Conservation (phyloP, 805 yeast species). For the Hanseniaspora guilliermondii region DNA sequence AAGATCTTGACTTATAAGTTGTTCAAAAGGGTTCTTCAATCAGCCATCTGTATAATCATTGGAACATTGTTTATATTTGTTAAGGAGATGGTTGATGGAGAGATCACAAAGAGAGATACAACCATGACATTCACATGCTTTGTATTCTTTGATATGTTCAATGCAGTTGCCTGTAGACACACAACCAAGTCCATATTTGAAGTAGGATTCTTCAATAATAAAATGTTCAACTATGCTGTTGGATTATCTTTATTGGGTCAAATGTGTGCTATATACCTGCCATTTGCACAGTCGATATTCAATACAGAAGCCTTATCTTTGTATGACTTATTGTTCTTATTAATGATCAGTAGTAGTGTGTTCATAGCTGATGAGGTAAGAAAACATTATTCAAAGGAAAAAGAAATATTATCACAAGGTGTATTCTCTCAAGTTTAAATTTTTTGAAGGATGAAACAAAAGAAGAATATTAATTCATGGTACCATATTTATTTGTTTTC, state of each 20-base stretch:
- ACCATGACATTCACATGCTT: slow-evolving; percentile 98
- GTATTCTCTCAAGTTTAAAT: slow-evolving; percentile 12
- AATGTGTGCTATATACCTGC: slow-evolving; percentile 82
- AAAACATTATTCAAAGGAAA: slow-evolving; percentile 32
- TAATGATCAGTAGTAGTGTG: slow-evolving; percentile 61
- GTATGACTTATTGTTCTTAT: slow-evolving; percentile 54
- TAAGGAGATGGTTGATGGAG: slow-evolving; percentile 70
- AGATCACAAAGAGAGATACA: slow-evolving; percentile 85
- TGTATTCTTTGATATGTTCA: slow-evolving; percentile 92
- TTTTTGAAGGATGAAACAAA: too few species aligned
- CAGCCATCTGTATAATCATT: slow-evolving; percentile 61
- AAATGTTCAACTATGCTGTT: slow-evolving; percentile 89
- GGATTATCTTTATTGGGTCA: slow-evolving; percentile 81
- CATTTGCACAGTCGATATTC: slow-evolving; percentile 83
- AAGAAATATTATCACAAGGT: slow-evolving; percentile 1
- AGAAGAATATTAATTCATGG: too few species aligned
- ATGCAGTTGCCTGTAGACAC: slow-evolving; percentile 88
- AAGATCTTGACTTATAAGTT: slow-evolving; percentile 64
- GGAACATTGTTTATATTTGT: slow-evolving; percentile 85
- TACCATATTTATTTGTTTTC: too few species aligned
- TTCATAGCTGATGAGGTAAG: slow-evolving; percentile 74
- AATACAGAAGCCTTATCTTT: slow-evolving; percentile 83
- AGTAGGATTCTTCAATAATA: slow-evolving; percentile 62
- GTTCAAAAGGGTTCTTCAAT: slow-evolving; percentile 57
- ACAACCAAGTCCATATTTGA: slow-evolving; percentile 70